Evolutionary conservation across 495 filamentous ascomycete genomes (phyloP).

Genomic region (Penicillium lividum): DNA sequence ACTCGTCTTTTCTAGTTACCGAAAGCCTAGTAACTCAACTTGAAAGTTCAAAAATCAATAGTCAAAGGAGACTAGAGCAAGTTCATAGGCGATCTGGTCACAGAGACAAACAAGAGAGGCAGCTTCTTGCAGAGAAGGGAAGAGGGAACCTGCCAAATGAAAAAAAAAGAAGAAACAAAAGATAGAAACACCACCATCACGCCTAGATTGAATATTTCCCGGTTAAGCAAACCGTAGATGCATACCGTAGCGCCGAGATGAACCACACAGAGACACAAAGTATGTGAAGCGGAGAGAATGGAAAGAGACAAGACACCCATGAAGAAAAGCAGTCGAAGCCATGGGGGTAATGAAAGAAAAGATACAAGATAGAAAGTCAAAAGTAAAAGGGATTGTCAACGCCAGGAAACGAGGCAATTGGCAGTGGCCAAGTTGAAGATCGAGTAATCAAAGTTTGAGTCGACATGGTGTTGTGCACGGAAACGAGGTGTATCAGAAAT

Average conservation of each 20-base stretch:
- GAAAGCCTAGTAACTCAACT: background rate
- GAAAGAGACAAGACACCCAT: slow-evolving; percentile 5
- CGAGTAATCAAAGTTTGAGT: background rate
- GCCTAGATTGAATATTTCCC: slow-evolving; percentile 10
- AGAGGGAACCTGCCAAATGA: background rate
- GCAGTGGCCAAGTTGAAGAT: slow-evolving; percentile 4
- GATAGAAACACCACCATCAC: slow-evolving; percentile 8
- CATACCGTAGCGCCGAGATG: slow-evolving; percentile 16
- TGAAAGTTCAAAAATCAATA: background rate
- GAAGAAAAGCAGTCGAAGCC: background rate
- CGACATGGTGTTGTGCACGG: background rate
- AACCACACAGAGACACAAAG: slow-evolving; percentile 5
- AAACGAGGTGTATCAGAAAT: background rate
- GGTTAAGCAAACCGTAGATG: slow-evolving; percentile 16
- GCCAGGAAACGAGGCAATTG: background rate
- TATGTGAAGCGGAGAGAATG: slow-evolving; percentile 6
- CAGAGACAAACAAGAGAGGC: background rate
- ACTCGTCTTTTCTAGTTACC: background rate
- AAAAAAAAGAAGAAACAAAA: background rate
- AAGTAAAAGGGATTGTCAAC: background rate
- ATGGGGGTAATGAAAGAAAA: slow-evolving; percentile 12
- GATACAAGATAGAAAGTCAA: slow-evolving; percentile 21
- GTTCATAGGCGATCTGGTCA: background rate
- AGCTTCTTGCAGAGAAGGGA: background rate
- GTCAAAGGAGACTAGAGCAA: background rate